Percentiles rank a stretch among this genome's conserved stretches.
Conservation (phyloP, 2,329 filamentous ascomycete genomes). For the Verticillium alfalfae region DNA sequence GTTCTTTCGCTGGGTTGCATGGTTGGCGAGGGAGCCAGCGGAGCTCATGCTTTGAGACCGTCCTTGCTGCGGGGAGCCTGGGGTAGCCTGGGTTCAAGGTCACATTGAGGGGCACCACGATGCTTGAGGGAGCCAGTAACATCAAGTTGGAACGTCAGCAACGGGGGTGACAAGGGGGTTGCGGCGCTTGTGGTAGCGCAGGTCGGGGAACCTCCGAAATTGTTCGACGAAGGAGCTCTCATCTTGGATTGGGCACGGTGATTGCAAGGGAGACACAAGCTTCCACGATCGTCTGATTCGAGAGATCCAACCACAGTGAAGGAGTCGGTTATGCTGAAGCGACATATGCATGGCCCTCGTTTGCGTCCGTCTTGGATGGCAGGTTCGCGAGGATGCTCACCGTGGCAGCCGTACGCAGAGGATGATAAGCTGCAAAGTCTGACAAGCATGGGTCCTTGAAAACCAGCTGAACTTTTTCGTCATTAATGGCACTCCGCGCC, state of each 20-base stretch:
- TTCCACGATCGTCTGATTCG: too few relatives aligned
- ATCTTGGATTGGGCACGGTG: too few relatives aligned
- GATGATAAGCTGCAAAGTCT: neutral
- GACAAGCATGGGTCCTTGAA: neutral
- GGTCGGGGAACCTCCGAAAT: neutral
- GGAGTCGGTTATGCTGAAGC: neutral
- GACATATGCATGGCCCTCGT: too few relatives aligned
- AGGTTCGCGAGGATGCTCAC: too few relatives aligned
- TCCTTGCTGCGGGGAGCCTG: too few relatives aligned
- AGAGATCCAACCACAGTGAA: neutral
- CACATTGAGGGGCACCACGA: neutral
- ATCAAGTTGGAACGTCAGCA: neutral
- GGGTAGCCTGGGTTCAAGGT: too few relatives aligned
- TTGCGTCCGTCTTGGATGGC: too few relatives aligned
- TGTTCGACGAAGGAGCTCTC: too few relatives aligned
- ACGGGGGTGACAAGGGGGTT: neutral
- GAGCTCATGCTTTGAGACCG: too few relatives aligned
- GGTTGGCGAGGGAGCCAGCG: neutral
- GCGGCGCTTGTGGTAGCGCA: neutral
- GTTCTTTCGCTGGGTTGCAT: neutral
- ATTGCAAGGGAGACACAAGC: too few relatives aligned
- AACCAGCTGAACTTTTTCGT: too few relatives aligned
- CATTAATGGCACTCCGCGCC: too few relatives aligned
- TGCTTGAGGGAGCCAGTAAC: neutral
- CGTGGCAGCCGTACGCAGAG: neutral